Evolutionary conservation across 768 basidiomycete genomes (phyloP), one percentile per base, ranked within the genome.

Genomic region (Suillus occidentalis): DNA sequence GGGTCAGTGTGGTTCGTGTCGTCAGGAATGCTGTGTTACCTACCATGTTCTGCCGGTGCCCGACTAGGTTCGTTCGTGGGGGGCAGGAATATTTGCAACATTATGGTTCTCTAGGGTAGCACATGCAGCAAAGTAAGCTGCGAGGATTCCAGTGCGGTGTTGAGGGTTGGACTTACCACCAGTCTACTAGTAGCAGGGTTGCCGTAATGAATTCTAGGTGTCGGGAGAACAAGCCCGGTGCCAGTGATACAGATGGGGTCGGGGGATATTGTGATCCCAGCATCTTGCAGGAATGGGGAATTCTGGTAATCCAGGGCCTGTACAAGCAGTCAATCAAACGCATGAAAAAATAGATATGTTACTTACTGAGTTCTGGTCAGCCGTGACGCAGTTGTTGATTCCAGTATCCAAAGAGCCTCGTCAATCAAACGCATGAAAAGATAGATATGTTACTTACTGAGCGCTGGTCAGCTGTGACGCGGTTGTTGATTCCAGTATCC

Each of bases 281-380:
- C 76, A 28, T 84, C 82, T 9, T 59, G 66, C 18, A 86, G 67
- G 62, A 81, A 84, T 16, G 78, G 71, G 0, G 83, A 84, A 2
- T 76, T 72, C 0, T 62, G 61, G 25, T 80, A 80, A 39, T 79
- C 76, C n/a, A 85, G 72, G 6, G 75, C 71, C 67, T 81, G 57
- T 3, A 18, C 36, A 45, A 62, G 62, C 39, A 52, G 22, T 67
- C n/a, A 67, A 18, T 52, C 7, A 1, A 20, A 45, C 7, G 12
- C 47, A 45, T 34, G 2, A 36, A 6, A 28, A 52, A 25, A 47
- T 52, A 1, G 16, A 28, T 8, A 7, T 52, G 12, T 28, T 4
- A 52, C 50, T 52, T 52, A 52, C 77, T 45, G 68, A 70, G 14
- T 49, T 56, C 69, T 36, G 3, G 22, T 18, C 66, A 58, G 6